Conservation (phyloP, 139 green algal genomes). For the Trebouxia sp. region DNA sequence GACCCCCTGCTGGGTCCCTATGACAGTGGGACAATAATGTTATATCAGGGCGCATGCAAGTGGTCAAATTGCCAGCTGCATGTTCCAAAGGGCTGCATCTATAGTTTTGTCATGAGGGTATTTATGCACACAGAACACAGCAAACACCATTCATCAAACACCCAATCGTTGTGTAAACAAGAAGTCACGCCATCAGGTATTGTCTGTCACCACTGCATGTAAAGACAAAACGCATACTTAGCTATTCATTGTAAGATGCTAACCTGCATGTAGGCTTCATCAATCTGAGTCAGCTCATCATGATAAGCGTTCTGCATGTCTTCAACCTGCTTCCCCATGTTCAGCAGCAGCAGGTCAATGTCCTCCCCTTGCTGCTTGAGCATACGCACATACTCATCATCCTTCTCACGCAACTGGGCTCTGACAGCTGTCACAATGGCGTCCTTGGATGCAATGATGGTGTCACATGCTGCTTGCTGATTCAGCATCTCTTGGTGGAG, state of each 20-base stretch:
- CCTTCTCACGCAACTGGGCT: conserved; percentile 39
- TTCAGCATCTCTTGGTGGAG: conserved; percentile 46
- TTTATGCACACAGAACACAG: no score
- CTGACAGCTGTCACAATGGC: conserved; percentile 38
- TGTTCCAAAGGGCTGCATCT: no score
- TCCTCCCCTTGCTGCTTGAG: conserved; percentile 43
- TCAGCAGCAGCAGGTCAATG: conserved; percentile 33
- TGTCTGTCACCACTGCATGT: background rate
- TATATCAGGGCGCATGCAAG: no score
- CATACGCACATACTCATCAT: conserved; percentile 50
- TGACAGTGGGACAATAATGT: no score
- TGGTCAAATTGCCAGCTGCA: no score
- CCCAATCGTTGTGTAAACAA: background rate
- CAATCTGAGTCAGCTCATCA: conserved; percentile 70
- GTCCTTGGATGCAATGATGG: conserved; percentile 43
- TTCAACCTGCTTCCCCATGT: conserved; percentile 27
- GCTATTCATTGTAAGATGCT: background rate
- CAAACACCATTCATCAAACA: no score
- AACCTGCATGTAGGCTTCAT: conserved; percentile 72
- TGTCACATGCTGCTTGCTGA: conserved; percentile 40
- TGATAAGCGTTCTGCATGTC: conserved; percentile 38
- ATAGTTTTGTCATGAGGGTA: no score
- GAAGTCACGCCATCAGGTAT: no score
- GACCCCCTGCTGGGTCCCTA: no score
- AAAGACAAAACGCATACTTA: background rate